phyloP scores from a whole-genome alignment of 805 yeast genomes.

The Starmera dryadoides region DNA sequence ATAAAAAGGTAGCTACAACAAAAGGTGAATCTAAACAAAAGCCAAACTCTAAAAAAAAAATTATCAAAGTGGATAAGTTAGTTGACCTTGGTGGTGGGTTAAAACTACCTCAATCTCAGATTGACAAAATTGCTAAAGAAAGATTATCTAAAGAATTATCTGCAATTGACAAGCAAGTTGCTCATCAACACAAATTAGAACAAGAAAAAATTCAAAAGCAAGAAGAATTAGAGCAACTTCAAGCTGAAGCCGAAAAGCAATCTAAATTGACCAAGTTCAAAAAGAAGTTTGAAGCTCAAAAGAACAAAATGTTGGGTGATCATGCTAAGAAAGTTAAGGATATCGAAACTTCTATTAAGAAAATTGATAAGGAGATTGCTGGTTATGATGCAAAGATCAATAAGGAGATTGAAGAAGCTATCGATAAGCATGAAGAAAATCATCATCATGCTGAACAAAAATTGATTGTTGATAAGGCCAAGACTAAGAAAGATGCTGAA shows the following conservation, averaged over 20 bases:
- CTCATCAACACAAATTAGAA: conserved; percentile 17
- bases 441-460: conserved; percentile 14
- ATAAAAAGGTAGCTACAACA: background rate
- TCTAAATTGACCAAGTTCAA: conserved; percentile 20
- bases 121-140: conserved; percentile 18
- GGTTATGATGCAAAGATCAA: conserved; percentile 14
- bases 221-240: background rate
- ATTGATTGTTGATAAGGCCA: conserved; percentile 11
- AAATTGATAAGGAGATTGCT: conserved; percentile 13
- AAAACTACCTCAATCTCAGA: conserved; percentile 18
- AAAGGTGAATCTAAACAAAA: background rate
- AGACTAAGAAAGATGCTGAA: conserved; percentile 9
- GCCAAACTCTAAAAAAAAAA: conserved; percentile 3
- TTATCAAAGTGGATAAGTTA: conserved; percentile 13
- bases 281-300: conserved; percentile 18
- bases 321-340: conserved; percentile 13
- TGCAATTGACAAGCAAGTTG: conserved; percentile 15
- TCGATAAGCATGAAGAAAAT: conserved; percentile 7
- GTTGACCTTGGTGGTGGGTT: conserved; percentile 22
- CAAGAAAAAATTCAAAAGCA: conserved; percentile 13
- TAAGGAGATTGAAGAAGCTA: conserved; percentile 14
- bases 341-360: conserved; percentile 14
- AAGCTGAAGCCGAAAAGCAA: conserved; percentile 16
- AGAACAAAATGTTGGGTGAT: conserved; percentile 9
- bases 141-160: conserved; percentile 14